Evolutionary conservation across 257 asterid species (phyloP), one percentile per base, ranked within the genome.

Genomic region (Leonotis leonurus): DNA sequence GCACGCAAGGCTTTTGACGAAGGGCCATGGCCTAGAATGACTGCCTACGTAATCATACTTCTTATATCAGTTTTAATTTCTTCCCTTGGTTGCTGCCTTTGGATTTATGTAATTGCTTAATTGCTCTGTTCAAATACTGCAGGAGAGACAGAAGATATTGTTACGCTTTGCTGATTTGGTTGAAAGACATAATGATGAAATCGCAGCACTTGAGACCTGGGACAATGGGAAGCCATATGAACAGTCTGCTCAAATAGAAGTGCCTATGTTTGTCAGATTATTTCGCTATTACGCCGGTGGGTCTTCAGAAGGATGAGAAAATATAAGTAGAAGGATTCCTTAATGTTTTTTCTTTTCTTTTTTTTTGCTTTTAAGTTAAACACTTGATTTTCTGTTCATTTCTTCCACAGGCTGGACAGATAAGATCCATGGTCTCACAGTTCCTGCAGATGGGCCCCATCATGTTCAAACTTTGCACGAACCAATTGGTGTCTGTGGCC

Each of bases 401-500:
- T 57, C 24, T 49, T 72, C 41, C 72, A 71, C 83, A 93, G 99
- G 99, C 11, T 93, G 97, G 97, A 80, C 99, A 1, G 97, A 93
- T 75, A 93, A 89, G 84, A 93, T 93, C 64, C 99, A 93, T 51
- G 97, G 99, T 26, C 69, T 85, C 72, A 89, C 97, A 16, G 36
- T 93, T 73, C 97, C 78, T 60, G 96, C 95, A 33, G 97, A 89
- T 67, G 97, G 99, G 8, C 81, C 95, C 10, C 73, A 49, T 70
- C 99, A 93, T 68, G 97, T 89, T 52, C 97, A 93, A 72, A 89
- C 99, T 3, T 67, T 93, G 75, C 97, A 93, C 2, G 99, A 93
- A 75, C 99, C 99, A 29, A 89, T 93, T 36, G 99, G 99, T 52
- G 99, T 93, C 49, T 92, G 82, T 20, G 99, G 99, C 30, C 99